phyloP scores from a whole-genome alignment of 2,329 filamentous ascomycete genomes.

The Stagonosporopsis vannaccii region DNA sequence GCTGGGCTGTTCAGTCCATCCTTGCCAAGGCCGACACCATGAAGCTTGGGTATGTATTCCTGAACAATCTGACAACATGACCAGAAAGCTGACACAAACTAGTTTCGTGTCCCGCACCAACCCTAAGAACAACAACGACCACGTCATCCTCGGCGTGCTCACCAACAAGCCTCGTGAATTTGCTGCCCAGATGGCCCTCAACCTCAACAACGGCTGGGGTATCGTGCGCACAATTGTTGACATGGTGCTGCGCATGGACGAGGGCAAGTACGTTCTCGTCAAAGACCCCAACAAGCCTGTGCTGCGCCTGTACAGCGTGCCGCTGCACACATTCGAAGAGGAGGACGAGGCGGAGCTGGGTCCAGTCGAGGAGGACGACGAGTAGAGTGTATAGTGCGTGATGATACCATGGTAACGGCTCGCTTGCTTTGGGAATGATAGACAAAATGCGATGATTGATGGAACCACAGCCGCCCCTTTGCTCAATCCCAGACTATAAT shows the following conservation, averaged over 20 bases:
- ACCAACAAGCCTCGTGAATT: conserved; percentile 99
- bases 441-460: conserved; percentile 26
- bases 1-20: conserved; percentile 97
- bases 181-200: conserved; percentile 96
- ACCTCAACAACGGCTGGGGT: conserved; percentile 96
- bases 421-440: conserved; percentile 25
- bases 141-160: conserved; percentile 93
- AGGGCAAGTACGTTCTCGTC: conserved; percentile 80
- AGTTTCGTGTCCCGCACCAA: conserved; percentile 95
- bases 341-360: conserved; percentile 76
- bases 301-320: conserved; percentile 91
- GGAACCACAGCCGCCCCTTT: not conserved
- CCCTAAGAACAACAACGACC: conserved; percentile 90
- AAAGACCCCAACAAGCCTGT: conserved; percentile 98
- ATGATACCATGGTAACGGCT: conserved; percentile 34
- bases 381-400: conserved; percentile 48
- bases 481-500: no score
- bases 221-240: conserved; percentile 98
- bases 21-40: conserved; percentile 96
- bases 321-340: conserved; percentile 87
- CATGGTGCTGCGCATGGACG: conserved; percentile 80
- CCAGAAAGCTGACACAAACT: conserved; percentile 17
- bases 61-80: not conserved
- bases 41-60: conserved; percentile 83
- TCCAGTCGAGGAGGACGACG: conserved; percentile 63